These are phyloP conservation scores for Geotrichum candidum DNA, from an alignment of 1,139 yeast genomes.

Conservation along the genomic window DNA sequence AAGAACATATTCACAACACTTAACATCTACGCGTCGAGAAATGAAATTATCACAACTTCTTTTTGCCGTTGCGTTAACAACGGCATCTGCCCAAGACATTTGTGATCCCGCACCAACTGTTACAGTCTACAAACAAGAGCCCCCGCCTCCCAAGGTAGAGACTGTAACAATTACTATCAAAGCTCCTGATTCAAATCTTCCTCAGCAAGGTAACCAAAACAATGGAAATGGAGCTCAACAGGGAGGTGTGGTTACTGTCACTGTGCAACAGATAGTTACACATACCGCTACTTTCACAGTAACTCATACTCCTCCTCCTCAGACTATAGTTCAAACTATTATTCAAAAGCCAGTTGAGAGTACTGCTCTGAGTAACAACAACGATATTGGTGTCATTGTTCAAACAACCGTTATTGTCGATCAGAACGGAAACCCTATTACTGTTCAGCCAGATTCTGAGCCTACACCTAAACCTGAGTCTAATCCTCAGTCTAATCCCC, in stretches of 20 bases:
- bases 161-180: background rate
- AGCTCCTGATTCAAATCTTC: background rate
- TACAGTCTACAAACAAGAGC: background rate
- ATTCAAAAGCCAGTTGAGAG: background rate
- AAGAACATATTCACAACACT: background rate
- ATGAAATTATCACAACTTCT: background rate
- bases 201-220: background rate
- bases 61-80: background rate
- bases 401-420: conserved; percentile 10
- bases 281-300: background rate
- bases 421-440: conserved; percentile 7
- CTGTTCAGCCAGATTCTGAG: background rate
- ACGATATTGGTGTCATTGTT: background rate
- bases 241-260: conserved; percentile 1
- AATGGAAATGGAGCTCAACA: background rate
- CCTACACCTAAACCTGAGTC: background rate
- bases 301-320: conserved; percentile 3
- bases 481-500: background rate
- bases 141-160: background rate
- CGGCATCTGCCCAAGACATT: background rate
- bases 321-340: background rate
- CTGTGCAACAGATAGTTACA: background rate
- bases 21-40: background rate
- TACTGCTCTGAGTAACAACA: background rate
- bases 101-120: background rate